Evolutionary conservation across 2,329 filamentous ascomycete species (phyloP).

Genomic region (Penicillium sp.): DNA sequence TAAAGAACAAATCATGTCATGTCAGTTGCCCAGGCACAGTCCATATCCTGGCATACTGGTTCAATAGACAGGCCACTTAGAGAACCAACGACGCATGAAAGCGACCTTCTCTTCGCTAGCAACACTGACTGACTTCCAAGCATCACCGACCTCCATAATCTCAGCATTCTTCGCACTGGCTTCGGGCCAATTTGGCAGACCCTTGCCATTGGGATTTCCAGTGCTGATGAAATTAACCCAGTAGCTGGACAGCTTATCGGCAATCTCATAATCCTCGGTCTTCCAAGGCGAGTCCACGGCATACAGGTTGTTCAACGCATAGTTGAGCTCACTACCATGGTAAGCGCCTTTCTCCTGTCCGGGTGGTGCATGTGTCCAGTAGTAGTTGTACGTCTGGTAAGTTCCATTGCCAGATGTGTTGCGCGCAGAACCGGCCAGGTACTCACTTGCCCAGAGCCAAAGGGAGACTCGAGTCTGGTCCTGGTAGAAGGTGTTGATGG

Average conservation of each 20-base stretch:
- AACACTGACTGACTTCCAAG: background rate
- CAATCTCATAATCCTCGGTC: background rate
- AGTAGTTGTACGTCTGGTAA: background rate
- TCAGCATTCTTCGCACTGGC: background rate
- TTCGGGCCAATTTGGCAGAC: background rate
- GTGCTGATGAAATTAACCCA: background rate
- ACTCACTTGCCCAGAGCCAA: conserved; percentile 1
- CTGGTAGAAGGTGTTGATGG: background rate
- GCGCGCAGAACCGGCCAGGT: background rate
- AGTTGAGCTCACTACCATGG: conserved; percentile 1
- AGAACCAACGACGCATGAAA: background rate
- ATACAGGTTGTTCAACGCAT: background rate
- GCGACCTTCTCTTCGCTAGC: background rate
- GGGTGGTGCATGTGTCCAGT: background rate
- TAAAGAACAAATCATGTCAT: too few relatives aligned
- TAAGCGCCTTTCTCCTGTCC: background rate
- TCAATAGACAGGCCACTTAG: background rate
- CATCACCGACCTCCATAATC: background rate
- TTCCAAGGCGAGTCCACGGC: background rate
- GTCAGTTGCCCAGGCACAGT: background rate
- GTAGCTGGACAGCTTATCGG: background rate
- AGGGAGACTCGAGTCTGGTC: background rate
- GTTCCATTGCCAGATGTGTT: background rate
- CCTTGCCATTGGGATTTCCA: background rate
- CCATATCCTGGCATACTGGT: background rate